Evolutionary conservation across 2,329 filamentous ascomycete genomes (phyloP), one percentile per base, ranked within the genome.

Genomic region (Colletotrichum shisoi): DNA sequence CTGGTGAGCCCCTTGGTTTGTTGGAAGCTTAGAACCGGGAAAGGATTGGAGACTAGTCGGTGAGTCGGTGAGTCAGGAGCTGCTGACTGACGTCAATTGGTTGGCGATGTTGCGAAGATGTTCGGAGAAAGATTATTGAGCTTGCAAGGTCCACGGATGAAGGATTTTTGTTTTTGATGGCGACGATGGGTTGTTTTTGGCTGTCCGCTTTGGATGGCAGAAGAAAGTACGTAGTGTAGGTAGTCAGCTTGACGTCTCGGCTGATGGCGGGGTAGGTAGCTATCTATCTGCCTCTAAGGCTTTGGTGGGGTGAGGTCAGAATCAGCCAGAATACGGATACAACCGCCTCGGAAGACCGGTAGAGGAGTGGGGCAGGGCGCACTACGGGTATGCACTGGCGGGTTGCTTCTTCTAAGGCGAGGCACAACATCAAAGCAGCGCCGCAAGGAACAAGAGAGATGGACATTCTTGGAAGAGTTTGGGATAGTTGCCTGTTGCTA

Each of bases 241-340:
- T 9, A 45, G 21, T 27, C n/a, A 59, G 54, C 54, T 59, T 24
- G 60, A 34, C 9, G 59, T 57, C n/a, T 17, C 17, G 52, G 34
- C 45, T 31, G 61, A 68, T 68, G 65, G 65, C 65, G 65, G 65
- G 65, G 65, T 68, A 68, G 62, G 31, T 34, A 34, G 31, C 31
- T 9, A 9, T 3, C 31, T 9, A 9, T 3, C 61, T 68, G 54
- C n/a, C 46, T 60, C 48, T 54, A 45, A 65, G 61, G 39, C 46
- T 34, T 57, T 39, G 51, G 63, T 48, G 57, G 63, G 61, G 56
- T 59, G 64, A 67, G 54, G 64, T 60, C 53, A 58, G 52, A 58
- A 31, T 27, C 37, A 21, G 15, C n/a, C 17, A 8, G 27, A 31
- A 31, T 31, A 40, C 8, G 27, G 8, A 31, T 31, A 40, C 8